A percentile compares a stretch with the other conserved stretches of the same genome.
Conservation (phyloP, 1,284 basidiomycete genomes). For the Puccinia triticina region DNA sequence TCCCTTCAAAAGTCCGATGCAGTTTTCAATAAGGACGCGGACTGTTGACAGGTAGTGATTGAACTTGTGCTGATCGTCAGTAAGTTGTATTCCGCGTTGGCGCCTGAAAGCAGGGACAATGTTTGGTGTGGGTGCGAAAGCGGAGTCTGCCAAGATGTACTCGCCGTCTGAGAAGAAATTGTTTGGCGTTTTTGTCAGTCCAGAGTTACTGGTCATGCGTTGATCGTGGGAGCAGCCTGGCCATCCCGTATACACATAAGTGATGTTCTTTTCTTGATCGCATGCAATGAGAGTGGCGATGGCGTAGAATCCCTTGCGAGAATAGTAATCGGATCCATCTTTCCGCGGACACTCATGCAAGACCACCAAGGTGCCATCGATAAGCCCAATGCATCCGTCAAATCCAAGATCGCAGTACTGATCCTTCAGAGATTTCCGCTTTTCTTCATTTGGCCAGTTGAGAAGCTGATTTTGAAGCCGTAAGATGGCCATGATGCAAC, state of each 20-base stretch:
- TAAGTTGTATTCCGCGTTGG: neutral
- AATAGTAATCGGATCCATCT: slow-evolving; percentile 4
- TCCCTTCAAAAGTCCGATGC: neutral
- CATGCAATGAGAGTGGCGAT: neutral
- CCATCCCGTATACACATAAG: neutral
- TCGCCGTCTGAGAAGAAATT: neutral
- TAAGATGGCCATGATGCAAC: neutral
- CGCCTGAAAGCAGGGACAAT: neutral
- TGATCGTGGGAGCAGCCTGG: slow-evolving; percentile 1
- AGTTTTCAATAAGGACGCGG: neutral
- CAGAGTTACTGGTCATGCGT: neutral
- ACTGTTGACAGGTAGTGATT: neutral
- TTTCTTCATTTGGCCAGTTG: neutral
- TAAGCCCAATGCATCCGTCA: neutral
- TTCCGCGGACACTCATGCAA: neutral
- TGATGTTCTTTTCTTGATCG: neutral
- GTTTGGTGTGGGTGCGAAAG: neutral
- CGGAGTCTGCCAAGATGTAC: slow-evolving; percentile 19
- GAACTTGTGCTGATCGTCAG: neutral
- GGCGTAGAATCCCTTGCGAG: neutral
- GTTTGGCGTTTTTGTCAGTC: neutral
- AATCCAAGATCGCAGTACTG: neutral
- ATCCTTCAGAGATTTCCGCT: neutral
- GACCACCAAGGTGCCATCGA: neutral
- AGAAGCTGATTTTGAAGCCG: neutral